Percentiles rank a stretch among this genome's conserved stretches.
phyloP scores from a whole-genome alignment of 768 basidiomycete genomes.

The Lyophyllum decastes region DNA sequence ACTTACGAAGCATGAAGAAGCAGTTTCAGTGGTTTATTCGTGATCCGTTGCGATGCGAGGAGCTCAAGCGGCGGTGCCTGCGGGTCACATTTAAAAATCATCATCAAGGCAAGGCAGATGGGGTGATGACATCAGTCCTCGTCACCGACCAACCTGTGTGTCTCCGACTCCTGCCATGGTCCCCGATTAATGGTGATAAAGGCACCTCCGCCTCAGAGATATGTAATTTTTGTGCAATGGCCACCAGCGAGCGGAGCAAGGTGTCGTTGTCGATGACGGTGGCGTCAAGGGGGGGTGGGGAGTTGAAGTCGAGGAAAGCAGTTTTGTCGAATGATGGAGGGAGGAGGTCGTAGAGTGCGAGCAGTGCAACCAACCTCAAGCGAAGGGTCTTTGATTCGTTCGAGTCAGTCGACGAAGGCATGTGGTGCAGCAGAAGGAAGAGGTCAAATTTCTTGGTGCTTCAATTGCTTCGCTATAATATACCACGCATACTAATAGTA shows the following conservation, averaged over 20 bases:
- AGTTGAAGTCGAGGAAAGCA: slow-evolving; percentile 19
- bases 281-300: slow-evolving; percentile 14
- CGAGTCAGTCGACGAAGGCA: slow-evolving; percentile 6
- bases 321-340: slow-evolving; percentile 17
- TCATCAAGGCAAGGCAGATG: neutral
- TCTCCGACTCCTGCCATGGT: neutral
- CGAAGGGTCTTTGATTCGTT: slow-evolving; percentile 14
- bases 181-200: neutral
- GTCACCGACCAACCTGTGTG: neutral
- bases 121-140: neutral
- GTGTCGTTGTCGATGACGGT: slow-evolving; percentile 16
- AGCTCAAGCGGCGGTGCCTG: neutral
- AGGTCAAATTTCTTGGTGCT: neutral
- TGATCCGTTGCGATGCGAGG: neutral
- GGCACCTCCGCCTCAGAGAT: neutral
- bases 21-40: neutral
- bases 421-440: neutral
- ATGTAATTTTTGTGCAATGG: slow-evolving; percentile 14
- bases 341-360: slow-evolving; percentile 21
- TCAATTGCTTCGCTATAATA: neutral
- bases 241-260: slow-evolving; percentile 10
- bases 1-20: neutral
- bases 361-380: slow-evolving; percentile 18
- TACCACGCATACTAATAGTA: neutral
- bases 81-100: neutral